A percentile compares a stretch with the other conserved stretches of the same genome.
Evolutionary conservation across 805 yeast species (phyloP).

Genomic region (Nakazawaea wickerhamii): DNA sequence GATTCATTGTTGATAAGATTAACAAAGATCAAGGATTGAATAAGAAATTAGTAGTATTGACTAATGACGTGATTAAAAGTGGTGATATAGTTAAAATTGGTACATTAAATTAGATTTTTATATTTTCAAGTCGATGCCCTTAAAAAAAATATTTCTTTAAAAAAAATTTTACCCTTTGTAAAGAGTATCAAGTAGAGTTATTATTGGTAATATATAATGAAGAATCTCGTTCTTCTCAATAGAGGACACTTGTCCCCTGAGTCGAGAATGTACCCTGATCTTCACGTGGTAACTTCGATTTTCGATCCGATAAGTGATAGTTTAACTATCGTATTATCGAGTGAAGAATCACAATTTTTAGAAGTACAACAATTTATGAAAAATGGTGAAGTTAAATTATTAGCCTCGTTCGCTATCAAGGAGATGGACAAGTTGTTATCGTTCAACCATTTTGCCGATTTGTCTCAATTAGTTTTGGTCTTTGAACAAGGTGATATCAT

Average conservation of each 20-base stretch:
- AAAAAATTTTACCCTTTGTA: neutral
- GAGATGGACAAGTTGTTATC: conserved; percentile 40
- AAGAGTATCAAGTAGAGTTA: neutral
- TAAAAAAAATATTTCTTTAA: too few relatives aligned
- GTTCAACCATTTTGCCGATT: conserved; percentile 66
- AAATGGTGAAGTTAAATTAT: conserved; percentile 47
- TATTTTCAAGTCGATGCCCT: neutral
- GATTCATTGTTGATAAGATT: conserved; percentile 48
- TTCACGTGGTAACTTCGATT: conserved; percentile 44
- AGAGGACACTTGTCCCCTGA: conserved; percentile 46
- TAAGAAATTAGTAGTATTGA: conserved; percentile 36
- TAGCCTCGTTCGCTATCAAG: conserved; percentile 57
- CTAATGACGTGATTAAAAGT: conserved; percentile 38
- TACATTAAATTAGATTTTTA: neutral
- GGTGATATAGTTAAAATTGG: conserved; percentile 25
- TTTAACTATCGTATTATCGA: conserved; percentile 57
- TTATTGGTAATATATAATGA: conserved; percentile 19
- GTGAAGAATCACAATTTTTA: conserved; percentile 45
- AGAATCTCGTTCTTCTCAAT: conserved; percentile 35
- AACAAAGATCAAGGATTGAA: conserved; percentile 21
- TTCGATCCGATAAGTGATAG: conserved; percentile 76
- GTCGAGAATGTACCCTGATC: conserved; percentile 60
- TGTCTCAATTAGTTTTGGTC: conserved; percentile 59
- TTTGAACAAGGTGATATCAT: conserved; percentile 73
- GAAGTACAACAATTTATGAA: conserved; percentile 78